phyloP scores from a whole-genome alignment of 2,329 filamentous ascomycete species.

The Leptographium galeiforme region DNA sequence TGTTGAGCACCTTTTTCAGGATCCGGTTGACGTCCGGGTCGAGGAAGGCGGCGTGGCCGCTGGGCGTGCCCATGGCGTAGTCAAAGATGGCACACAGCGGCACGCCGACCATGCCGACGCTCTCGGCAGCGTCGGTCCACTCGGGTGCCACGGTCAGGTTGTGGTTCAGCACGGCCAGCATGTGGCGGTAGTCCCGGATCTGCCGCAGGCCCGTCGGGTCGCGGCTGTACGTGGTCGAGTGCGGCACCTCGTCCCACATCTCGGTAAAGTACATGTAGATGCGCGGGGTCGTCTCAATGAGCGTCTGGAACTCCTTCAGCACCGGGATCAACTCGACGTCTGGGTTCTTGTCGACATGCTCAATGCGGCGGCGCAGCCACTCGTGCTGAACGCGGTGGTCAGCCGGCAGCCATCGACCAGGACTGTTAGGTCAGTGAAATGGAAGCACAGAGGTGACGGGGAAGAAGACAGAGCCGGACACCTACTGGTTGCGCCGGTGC shows the following conservation, averaged over 20 bases:
- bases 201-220: constrained; percentile 50
- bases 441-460: background rate
- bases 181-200: constrained; percentile 52
- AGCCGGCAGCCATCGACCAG: constrained; percentile 48
- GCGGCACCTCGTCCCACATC: constrained; percentile 57
- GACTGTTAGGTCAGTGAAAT: constrained; percentile 18
- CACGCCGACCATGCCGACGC: constrained; percentile 39
- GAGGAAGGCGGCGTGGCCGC: constrained; percentile 39
- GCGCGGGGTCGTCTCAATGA: constrained; percentile 51
- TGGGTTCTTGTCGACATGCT: constrained; percentile 37
- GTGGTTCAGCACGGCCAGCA: constrained; percentile 54
- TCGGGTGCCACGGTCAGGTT: constrained; percentile 35
- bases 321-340: constrained; percentile 41
- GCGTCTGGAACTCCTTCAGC: constrained; percentile 47
- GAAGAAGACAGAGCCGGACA: background rate
- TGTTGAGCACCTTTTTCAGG: constrained; percentile 40
- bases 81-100: constrained; percentile 40
- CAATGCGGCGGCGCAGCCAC: constrained; percentile 45
- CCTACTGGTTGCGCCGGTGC: constrained; percentile 31
- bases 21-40: constrained; percentile 40
- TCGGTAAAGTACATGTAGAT: constrained; percentile 52
- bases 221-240: constrained; percentile 41
- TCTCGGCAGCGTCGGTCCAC: constrained; percentile 38
- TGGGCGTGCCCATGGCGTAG: constrained; percentile 41
- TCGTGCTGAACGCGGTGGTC: constrained; percentile 48